Base-by-base conservation (phyloP, 306 rosid species). In the Mucuna pruriens region DNA sequence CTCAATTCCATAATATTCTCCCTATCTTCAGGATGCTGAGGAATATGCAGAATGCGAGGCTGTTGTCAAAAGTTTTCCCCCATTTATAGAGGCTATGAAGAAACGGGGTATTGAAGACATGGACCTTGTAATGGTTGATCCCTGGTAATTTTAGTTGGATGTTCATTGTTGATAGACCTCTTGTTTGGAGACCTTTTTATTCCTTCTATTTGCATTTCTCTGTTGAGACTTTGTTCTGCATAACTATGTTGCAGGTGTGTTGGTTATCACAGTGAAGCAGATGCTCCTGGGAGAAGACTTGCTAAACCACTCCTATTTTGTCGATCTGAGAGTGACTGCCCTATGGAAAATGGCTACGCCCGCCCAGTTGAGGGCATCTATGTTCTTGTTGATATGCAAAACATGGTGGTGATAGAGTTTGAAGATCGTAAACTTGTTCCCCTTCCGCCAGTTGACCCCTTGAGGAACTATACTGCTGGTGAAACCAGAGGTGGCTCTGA, bases 1-100 rank as follows among this genome's bases (percentile, higher is more conserved):
- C 73, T 74, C 16, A 80, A 46, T 69, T 67, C 67, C 23, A 20
- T 80, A 39, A 10, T 71, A 64, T 64, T 76, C 16, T 52, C 20
- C 48, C 49, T 54, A 38, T 81, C 40, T 72, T 68, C 85, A 94
- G 98, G 96, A 92, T 86, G 98, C 97, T 45, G 88, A 67, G 84
- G 98, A 94, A 77, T 92, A 94, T 78, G 98, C 98, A 49, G 97
- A 94, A 87, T 94, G 98, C 68, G 97, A 94, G 80, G 98, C 96
- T 83, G 77, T 87, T 77, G 98, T 94, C 75, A 94, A 94, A 86
- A 90, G 84, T 75, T 90, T 70, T 9, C 96, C 98, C 85, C 98
- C 98, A 52, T 94, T 94, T 88, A 85, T 84, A 36, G 98, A 94
- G 84, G 98, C 98, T 70, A 92, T 92, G 98, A 90, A 86, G 93